Evolutionary conservation across 148 eudicot species (phyloP).

Genomic region (Camellia lanceoleosa): DNA sequence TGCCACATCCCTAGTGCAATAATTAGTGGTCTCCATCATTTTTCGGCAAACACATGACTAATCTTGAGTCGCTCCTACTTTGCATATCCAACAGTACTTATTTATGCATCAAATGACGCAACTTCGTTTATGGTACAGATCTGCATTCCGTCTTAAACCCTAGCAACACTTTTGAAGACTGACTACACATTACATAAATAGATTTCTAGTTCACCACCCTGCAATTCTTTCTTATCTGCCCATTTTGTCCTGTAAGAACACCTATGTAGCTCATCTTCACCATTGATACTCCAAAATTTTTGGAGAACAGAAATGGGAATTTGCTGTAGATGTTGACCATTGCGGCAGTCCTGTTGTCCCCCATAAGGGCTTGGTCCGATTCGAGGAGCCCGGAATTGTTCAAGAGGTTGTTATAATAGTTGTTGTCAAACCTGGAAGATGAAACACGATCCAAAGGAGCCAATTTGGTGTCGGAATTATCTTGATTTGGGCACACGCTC

Average conservation of each 20-base stretch:
- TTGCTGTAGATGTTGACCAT: slow-evolving; percentile 45
- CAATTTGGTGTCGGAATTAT: slow-evolving; percentile 46
- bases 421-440: slow-evolving; percentile 49
- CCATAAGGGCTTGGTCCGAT: slow-evolving; percentile 72
- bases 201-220: slow-evolving; percentile 46
- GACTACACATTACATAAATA: neutral
- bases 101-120: neutral
- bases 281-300: slow-evolving; percentile 62
- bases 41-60: too few relatives aligned
- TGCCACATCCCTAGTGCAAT: too few relatives aligned
- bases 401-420: slow-evolving; percentile 48
- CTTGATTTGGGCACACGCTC: slow-evolving; percentile 51
- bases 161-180: neutral
- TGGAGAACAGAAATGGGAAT: slow-evolving; percentile 36
- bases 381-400: slow-evolving; percentile 56
- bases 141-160: neutral
- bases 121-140: neutral
- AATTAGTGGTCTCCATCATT: too few relatives aligned
- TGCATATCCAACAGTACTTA: too few relatives aligned
- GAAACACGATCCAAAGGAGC: slow-evolving; percentile 56
- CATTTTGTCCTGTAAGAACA: slow-evolving; percentile 56
- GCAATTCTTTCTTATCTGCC: slow-evolving; percentile 63
- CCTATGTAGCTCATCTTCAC: slow-evolving; percentile 51
- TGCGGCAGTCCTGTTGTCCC: slow-evolving; percentile 42
- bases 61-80: too few relatives aligned